phyloP scores from a whole-genome alignment of 306 rosid species.

The Leucaena leucocephala region DNA sequence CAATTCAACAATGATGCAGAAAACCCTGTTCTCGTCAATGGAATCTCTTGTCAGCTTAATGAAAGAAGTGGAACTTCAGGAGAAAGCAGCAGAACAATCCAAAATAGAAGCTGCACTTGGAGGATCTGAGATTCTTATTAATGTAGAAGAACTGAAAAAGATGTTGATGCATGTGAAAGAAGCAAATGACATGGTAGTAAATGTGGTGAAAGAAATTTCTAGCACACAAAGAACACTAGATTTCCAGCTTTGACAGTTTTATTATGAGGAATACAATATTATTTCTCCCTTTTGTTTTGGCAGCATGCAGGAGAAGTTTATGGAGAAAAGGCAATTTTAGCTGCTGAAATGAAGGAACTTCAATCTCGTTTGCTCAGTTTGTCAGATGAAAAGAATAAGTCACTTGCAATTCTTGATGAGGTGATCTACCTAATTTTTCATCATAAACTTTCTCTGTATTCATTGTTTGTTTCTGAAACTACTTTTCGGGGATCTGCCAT shows the following conservation, averaged over 20 bases:
- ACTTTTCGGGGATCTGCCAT: background rate
- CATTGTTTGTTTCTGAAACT: background rate
- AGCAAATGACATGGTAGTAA: conserved; percentile 78
- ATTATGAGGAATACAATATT: background rate
- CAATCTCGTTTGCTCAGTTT: conserved; percentile 79
- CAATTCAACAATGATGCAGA: conserved; percentile 55
- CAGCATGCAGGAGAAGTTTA: conserved; percentile 80
- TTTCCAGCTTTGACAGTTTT: background rate
- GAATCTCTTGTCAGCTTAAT: conserved; percentile 81
- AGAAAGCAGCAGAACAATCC: conserved; percentile 73
- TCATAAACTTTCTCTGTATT: background rate
- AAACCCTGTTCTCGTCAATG: conserved; percentile 78
- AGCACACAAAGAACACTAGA: background rate
- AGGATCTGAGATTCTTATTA: conserved; percentile 60
- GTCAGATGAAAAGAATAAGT: conserved; percentile 82
- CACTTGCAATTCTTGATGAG: conserved; percentile 84
- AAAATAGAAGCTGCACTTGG: conserved; percentile 62
- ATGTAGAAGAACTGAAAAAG: conserved; percentile 69
- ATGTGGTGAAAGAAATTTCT: conserved; percentile 9
- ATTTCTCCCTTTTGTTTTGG: conserved; percentile 12
- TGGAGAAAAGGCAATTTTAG: conserved; percentile 76
- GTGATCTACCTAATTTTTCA: conserved; percentile 32
- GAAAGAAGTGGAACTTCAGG: conserved; percentile 81
- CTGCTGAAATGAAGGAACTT: conserved; percentile 86
- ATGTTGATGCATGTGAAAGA: conserved; percentile 75